Conservation (phyloP, 768 basidiomycete genomes). For the Trametes cingulata region DNA sequence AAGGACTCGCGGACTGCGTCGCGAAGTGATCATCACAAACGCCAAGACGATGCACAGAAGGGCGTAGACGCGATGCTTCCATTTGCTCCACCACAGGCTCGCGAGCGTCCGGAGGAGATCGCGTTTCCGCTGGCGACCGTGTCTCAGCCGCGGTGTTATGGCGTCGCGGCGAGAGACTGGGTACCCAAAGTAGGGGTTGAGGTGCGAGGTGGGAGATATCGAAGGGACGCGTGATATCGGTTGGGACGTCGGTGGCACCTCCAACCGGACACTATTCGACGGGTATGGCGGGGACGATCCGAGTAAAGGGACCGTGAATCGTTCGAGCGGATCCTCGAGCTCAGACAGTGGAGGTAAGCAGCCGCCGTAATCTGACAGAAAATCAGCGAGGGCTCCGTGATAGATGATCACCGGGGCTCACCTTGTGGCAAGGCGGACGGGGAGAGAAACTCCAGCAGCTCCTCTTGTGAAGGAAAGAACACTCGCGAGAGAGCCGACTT, state of each 20-base stretch:
- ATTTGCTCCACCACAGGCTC: constrained; percentile 65
- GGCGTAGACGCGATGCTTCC: constrained; percentile 40
- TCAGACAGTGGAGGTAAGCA: constrained; percentile 50
- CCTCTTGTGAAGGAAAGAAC: constrained; percentile 60
- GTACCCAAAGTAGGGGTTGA: constrained; percentile 80
- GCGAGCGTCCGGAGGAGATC: constrained; percentile 65
- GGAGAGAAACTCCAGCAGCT: constrained; percentile 57
- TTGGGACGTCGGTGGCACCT: neutral
- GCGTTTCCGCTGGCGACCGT: constrained; percentile 68
- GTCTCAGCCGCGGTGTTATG: constrained; percentile 46
- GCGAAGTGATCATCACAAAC: constrained; percentile 28
- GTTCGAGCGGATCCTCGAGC: constrained; percentile 50
- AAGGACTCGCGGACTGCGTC: constrained; percentile 6
- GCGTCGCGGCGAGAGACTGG: constrained; percentile 43
- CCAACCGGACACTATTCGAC: constrained; percentile 19
- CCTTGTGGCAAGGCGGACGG: constrained; percentile 59
- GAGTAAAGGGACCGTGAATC: constrained; percentile 5
- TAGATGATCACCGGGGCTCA: constrained; percentile 31
- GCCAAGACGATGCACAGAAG: constrained; percentile 39
- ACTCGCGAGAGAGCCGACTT: constrained; percentile 58
- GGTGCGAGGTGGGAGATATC: constrained; percentile 55
- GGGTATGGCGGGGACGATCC: neutral
- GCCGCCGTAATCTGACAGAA: constrained; percentile 66
- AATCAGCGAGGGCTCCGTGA: constrained; percentile 23
- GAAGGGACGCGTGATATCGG: constrained; percentile 10